phyloP scores from a whole-genome alignment of 2,329 filamentous ascomycete species.

The Aspergillus texensis region DNA sequence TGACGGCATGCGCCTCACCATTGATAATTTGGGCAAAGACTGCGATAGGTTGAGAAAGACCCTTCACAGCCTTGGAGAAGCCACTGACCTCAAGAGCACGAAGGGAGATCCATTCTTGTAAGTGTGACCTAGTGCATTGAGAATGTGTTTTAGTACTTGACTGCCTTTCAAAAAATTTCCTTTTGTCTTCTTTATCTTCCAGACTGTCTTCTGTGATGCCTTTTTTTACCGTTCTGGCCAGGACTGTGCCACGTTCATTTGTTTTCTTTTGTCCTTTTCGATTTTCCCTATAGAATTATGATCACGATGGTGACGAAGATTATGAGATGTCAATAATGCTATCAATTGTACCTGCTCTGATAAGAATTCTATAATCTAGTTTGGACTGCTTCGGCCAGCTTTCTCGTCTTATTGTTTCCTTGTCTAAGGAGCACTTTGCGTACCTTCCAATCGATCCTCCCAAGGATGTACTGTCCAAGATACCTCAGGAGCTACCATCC shows the following conservation, averaged over 20 bases:
- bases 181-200: constrained; percentile 19
- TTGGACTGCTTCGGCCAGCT: constrained; percentile 56
- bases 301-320: constrained; percentile 24
- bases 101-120: constrained; percentile 55
- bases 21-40: constrained; percentile 55
- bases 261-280: constrained; percentile 19
- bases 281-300: constrained; percentile 26
- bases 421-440: constrained; percentile 55
- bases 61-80: constrained; percentile 54
- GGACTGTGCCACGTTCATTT: constrained; percentile 14
- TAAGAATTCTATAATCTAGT: constrained; percentile 45
- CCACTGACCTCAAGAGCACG: constrained; percentile 53
- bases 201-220: constrained; percentile 13
- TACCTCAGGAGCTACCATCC: constrained; percentile 56
- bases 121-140: constrained; percentile 42
- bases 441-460: constrained; percentile 55
- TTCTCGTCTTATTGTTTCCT: constrained; percentile 53
- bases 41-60: constrained; percentile 54
- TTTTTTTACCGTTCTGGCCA: constrained; percentile 1
- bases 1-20: constrained; percentile 49
- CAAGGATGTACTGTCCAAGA: constrained; percentile 53
- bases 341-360: constrained; percentile 48
- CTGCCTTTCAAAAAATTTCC: constrained; percentile 16
- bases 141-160: constrained; percentile 21
- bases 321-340: constrained; percentile 35